phyloP scores from a whole-genome alignment of 2,329 filamentous ascomycete species.

The Hymenotorrendiella dingleyae region DNA sequence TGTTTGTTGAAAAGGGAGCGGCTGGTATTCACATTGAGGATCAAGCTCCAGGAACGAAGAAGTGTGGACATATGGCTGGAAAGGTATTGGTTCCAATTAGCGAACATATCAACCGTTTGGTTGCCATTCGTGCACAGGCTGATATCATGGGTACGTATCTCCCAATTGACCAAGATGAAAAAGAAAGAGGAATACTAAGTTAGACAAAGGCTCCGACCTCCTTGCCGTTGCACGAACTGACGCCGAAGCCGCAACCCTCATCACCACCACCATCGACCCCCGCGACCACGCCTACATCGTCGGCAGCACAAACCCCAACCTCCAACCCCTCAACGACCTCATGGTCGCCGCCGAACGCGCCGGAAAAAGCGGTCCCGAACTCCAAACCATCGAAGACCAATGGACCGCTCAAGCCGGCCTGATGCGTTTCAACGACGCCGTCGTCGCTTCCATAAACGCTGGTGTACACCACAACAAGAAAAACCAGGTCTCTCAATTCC shows the following conservation, averaged over 20 bases:
- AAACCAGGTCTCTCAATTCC: constrained; percentile 61
- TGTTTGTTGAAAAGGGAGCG: constrained; percentile 93
- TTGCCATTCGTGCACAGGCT: constrained; percentile 93
- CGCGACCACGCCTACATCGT: constrained; percentile 93
- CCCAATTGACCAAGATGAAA: neutral
- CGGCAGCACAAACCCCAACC: constrained; percentile 76
- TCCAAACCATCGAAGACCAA: constrained; percentile 87
- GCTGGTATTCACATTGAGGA: constrained; percentile 99
- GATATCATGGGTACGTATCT: constrained; percentile 80
- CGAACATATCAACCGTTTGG: constrained; percentile 96
- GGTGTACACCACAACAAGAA: constrained; percentile 63
- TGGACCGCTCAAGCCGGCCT: constrained; percentile 77
- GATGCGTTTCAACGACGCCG: constrained; percentile 86
- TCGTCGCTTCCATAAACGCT: constrained; percentile 72
- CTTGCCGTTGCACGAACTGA: constrained; percentile 91
- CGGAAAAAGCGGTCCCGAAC: constrained; percentile 72
- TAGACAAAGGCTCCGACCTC: constrained; percentile 63
- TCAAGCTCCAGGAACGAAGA: constrained; percentile 96
- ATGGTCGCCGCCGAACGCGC: constrained; percentile 80
- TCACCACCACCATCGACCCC: constrained; percentile 92
- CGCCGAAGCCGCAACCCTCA: constrained; percentile 94
- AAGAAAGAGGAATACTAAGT: constrained; percentile 14
- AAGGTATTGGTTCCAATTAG: constrained; percentile 95
- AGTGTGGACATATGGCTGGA: constrained; percentile 98
- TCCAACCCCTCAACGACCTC: constrained; percentile 82